phyloP scores from a whole-genome alignment of 2,329 filamentous ascomycete genomes.

The Periconia macrospinosa region DNA sequence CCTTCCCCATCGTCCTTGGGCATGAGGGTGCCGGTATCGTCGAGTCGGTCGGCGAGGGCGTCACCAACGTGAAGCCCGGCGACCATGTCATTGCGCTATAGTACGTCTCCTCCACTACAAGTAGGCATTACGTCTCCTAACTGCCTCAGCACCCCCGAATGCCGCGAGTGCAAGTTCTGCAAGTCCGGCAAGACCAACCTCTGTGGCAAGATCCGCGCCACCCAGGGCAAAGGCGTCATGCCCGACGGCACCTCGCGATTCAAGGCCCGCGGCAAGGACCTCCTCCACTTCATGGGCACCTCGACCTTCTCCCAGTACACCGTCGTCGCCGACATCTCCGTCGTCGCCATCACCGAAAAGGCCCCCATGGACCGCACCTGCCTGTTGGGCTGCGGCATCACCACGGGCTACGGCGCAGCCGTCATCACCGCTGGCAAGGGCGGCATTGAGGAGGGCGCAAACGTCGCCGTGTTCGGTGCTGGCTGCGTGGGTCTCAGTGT shows the following conservation, averaged over 20 bases:
- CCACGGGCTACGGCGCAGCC: conserved; percentile 94
- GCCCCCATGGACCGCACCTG: conserved; percentile 96
- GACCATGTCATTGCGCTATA: conserved; percentile 71
- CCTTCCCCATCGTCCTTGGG: conserved; percentile 48
- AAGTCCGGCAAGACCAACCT: conserved; percentile 99
- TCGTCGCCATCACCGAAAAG: conserved; percentile 86
- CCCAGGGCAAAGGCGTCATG: conserved; percentile 95
- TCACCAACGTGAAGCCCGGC: conserved; percentile 90
- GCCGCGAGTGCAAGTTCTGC: conserved; percentile 99
- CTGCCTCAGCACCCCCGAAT: conserved; percentile 80
- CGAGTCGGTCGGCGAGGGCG: conserved; percentile 76
- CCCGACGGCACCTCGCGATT: conserved; percentile 95
- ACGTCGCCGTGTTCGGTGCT: conserved; percentile 89
- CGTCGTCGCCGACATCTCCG: conserved; percentile 96
- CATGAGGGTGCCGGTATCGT: conserved; percentile 48
- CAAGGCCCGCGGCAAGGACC: conserved; percentile 89
- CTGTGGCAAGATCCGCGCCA: conserved; percentile 97
- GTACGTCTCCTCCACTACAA: conserved; percentile 28
- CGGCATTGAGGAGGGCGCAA: conserved; percentile 81
- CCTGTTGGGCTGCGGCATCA: conserved; percentile 96
- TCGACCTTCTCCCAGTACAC: conserved; percentile 99
- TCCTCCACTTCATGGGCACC: conserved; percentile 99
- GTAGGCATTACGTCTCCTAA: conserved; percentile 15
- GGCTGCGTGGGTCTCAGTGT: conserved; percentile 95
- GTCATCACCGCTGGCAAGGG: conserved; percentile 78